A percentile compares a stretch with the other conserved stretches of the same genome.
Evolutionary conservation across 768 basidiomycete species (phyloP).

Genomic region (Phylloporus sp.): DNA sequence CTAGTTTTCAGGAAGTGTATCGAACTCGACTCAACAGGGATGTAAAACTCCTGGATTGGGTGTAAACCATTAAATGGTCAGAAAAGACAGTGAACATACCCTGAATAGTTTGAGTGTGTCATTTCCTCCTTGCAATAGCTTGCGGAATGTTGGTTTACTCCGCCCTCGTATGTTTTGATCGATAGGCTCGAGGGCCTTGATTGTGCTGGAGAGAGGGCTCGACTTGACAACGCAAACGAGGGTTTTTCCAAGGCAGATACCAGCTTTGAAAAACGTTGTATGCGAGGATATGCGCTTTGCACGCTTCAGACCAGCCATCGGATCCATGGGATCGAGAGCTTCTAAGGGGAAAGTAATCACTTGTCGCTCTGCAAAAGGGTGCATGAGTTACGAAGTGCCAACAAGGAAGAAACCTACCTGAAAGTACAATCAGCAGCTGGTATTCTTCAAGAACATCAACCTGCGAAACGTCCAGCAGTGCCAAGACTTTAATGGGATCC

Average conservation of each 20-base stretch:
- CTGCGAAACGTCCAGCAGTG: constrained; percentile 85
- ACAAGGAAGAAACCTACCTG: constrained; percentile 51
- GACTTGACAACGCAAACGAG: constrained; percentile 98
- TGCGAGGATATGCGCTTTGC: constrained; percentile 95
- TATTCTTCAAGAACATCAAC: constrained; percentile 97
- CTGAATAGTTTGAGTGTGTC: constrained; percentile 91
- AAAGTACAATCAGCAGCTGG: constrained; percentile 94
- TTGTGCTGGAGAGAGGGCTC: constrained; percentile 90
- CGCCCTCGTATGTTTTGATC: constrained; percentile 79
- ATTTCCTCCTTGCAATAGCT: constrained; percentile 89
- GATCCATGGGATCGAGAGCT: constrained; percentile 85
- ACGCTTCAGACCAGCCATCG: constrained; percentile 85
- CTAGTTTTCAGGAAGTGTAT: constrained; percentile 97
- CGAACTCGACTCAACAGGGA: constrained; percentile 94
- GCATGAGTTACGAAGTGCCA: neutral
- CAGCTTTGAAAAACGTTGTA: constrained; percentile 97
- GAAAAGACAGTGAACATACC: constrained; percentile 39
- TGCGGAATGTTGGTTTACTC: constrained; percentile 89
- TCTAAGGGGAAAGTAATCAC: constrained; percentile 97
- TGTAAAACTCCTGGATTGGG: constrained; percentile 84
- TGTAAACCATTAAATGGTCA: neutral
- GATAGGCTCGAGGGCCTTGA: constrained; percentile 95
- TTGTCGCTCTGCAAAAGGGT: constrained; percentile 67
- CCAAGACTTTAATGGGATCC: constrained; percentile 88
- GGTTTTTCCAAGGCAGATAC: constrained; percentile 84